phyloP scores from a whole-genome alignment of 2,329 filamentous ascomycete genomes.

The Cordyceps javanica region DNA sequence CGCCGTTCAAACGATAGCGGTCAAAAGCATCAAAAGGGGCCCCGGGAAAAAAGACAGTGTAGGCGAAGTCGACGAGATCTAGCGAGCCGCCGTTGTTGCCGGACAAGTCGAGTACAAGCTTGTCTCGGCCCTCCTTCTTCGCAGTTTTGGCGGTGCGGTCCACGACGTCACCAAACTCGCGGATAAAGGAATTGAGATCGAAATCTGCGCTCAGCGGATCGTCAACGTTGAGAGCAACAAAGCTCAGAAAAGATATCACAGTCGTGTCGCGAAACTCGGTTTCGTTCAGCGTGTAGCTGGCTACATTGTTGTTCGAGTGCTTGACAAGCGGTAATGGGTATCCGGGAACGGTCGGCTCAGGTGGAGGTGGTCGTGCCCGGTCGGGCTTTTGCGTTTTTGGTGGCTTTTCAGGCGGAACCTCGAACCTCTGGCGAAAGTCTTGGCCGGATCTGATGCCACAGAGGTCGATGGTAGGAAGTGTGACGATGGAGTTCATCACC shows the following conservation, averaged over 20 bases:
- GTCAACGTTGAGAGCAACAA: neutral
- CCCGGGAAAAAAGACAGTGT: neutral
- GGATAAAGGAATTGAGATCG: conserved; percentile 18
- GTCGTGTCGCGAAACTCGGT: conserved; percentile 17
- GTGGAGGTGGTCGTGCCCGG: neutral
- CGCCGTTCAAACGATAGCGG: neutral
- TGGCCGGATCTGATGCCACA: neutral
- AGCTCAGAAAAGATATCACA: conserved; percentile 21
- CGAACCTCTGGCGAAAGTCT: neutral
- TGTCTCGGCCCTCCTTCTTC: conserved; percentile 43
- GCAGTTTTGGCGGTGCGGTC: conserved; percentile 22
- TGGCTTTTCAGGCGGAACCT: neutral
- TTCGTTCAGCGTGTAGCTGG: conserved; percentile 24
- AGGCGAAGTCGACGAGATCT: conserved; percentile 6
- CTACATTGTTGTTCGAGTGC: conserved; percentile 19
- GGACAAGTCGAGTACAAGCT: conserved; percentile 55
- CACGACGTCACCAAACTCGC: conserved; percentile 34
- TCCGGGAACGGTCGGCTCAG: conserved; percentile 14
- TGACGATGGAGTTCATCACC: neutral
- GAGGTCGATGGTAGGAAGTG: neutral
- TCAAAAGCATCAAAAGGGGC: conserved; percentile 6
- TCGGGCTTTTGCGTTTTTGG: neutral
- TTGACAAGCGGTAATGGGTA: conserved; percentile 21
- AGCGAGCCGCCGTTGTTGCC: conserved; percentile 50
- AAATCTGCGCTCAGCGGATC: conserved; percentile 2